phyloP scores from a whole-genome alignment of 176 grass and related monocot species.

The Saccharum officinarum region DNA sequence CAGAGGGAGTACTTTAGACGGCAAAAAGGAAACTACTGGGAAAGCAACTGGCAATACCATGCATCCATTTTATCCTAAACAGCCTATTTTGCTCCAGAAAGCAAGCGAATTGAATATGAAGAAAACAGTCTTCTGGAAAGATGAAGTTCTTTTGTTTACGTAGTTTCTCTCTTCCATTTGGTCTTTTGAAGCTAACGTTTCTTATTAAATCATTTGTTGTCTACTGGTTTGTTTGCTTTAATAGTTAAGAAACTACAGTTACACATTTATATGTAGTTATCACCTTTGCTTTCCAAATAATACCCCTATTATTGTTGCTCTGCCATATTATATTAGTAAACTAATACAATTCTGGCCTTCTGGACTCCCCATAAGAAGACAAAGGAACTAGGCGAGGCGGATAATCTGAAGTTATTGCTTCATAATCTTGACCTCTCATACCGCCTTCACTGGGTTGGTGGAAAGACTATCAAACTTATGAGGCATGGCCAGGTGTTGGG shows the following conservation, averaged over 20 bases:
- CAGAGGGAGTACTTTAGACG: not conserved
- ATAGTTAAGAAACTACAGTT: not conserved
- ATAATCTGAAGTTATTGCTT: slow-evolving; percentile 73
- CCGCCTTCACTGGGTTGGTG: slow-evolving; percentile 67
- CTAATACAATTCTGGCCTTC: not conserved
- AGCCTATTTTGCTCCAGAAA: not conserved
- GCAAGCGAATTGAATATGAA: not conserved
- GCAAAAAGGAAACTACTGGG: not conserved
- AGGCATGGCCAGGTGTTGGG: slow-evolving; percentile 79
- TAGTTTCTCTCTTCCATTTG: slow-evolving; percentile 1
- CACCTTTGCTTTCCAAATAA: not conserved
- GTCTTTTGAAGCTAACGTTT: slow-evolving; percentile 7
- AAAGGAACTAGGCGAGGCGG: slow-evolving; percentile 60
- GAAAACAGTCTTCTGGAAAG: not conserved
- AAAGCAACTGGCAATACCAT: not conserved
- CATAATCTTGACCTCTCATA: slow-evolving; percentile 95
- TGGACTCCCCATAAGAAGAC: slow-evolving; percentile 43
- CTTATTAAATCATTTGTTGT: slow-evolving; percentile 1
- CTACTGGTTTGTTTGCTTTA: not conserved
- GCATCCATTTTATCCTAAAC: not conserved
- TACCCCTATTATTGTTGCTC: not conserved
- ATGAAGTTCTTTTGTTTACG: not conserved
- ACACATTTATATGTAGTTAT: not conserved
- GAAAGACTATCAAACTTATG: slow-evolving; percentile 67
- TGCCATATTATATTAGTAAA: not conserved